Conservation (phyloP, 768 basidiomycete genomes). For the Phanerochaete carnosa region DNA sequence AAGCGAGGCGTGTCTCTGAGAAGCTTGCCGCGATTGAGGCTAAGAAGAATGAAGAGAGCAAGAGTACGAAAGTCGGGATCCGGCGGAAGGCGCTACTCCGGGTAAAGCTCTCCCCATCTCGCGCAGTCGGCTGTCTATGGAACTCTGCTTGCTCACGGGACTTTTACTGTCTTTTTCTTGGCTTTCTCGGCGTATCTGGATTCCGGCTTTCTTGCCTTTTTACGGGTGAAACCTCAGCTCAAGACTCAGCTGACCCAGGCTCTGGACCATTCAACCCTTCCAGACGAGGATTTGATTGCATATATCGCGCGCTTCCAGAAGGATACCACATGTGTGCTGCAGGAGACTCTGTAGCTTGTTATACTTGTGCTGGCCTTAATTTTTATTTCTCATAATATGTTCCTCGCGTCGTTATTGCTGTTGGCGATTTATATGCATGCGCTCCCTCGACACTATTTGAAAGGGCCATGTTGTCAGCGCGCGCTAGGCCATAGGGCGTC, state of each 20-base stretch:
- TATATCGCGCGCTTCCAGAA: conserved; percentile 70
- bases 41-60: conserved; percentile 57
- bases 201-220: background rate
- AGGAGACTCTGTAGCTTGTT: conserved; percentile 32
- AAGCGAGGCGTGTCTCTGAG: conserved; percentile 60
- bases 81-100: conserved; percentile 65
- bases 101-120: conserved; percentile 37
- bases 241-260: conserved; percentile 74
- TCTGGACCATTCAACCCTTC: conserved; percentile 67
- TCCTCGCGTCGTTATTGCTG: too few species aligned
- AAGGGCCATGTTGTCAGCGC: too few species aligned
- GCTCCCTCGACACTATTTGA: too few species aligned
- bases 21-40: conserved; percentile 56
- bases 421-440: too few species aligned
- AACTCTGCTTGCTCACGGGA: background rate
- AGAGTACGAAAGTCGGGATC: conserved; percentile 52
- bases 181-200: background rate
- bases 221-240: conserved; percentile 26
- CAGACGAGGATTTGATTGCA: conserved; percentile 61
- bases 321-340: conserved; percentile 60
- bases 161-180: background rate
- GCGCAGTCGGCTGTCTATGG: background rate
- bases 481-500: too few species aligned
- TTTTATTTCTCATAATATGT: too few species aligned
- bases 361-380: too few species aligned